These are phyloP conservation scores for Stentor roeselii DNA, from an alignment of 73 alveolate species.

Conservation along the genomic window DNA sequence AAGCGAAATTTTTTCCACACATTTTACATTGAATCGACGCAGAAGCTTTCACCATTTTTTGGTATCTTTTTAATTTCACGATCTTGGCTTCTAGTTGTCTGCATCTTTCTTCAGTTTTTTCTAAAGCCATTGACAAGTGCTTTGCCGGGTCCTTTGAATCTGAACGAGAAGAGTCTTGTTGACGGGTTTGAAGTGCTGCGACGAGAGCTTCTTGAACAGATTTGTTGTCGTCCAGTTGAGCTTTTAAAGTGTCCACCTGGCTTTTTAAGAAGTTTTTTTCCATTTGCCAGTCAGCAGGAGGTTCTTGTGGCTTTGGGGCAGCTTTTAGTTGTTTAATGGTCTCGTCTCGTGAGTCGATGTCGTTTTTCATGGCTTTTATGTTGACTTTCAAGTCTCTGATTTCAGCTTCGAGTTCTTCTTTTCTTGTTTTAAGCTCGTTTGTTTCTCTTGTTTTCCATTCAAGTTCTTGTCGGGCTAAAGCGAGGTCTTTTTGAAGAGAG, in stretches of 20 bases:
- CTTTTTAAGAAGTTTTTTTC: constrained; percentile 4
- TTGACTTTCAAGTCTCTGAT: not conserved
- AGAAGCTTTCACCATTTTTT: constrained; percentile 47
- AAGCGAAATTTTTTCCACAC: constrained; percentile 36
- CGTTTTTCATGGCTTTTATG: not conserved
- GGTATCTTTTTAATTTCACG: constrained; percentile 40
- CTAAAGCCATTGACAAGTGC: constrained; percentile 55
- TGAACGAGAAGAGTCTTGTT: not conserved
- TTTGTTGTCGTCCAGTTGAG: constrained; percentile 26
- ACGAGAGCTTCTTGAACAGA: constrained; percentile 11
- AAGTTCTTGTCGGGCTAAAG: constrained; percentile 12
- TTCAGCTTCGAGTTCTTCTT: not conserved
- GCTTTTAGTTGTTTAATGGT: not conserved
- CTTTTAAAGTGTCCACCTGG: constrained; percentile 9
- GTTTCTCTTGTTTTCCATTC: not conserved
- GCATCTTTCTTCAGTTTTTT: constrained; percentile 53
- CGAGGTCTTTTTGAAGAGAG: not conserved
- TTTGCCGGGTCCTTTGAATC: not conserved
- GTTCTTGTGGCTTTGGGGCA: constrained; percentile 14
- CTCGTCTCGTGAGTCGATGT: not conserved
- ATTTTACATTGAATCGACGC: constrained; percentile 36
- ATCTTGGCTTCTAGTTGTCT: constrained; percentile 42
- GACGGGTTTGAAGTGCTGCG: not conserved
- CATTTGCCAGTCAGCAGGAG: not conserved
- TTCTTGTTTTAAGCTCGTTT: not conserved